phyloP scores from a whole-genome alignment of 1,139 yeast species.

The Nakaseomyces bracarensis region DNA sequence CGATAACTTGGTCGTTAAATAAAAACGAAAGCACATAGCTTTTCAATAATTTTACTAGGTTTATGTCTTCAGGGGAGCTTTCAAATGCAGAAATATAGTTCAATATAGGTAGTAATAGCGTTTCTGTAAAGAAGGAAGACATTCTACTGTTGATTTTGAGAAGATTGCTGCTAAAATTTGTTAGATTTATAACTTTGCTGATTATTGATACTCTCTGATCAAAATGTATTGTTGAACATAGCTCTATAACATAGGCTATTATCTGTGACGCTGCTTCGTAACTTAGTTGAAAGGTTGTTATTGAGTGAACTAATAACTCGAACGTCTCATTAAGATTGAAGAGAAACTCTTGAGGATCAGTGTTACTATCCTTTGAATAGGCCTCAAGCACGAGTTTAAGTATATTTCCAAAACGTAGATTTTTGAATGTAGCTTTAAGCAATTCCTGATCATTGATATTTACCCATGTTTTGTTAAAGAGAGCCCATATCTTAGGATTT shows the following conservation, averaged over 20 bases:
- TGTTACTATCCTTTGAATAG: conserved; percentile 13
- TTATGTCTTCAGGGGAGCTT: background rate
- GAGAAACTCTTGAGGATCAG: conserved; percentile 13
- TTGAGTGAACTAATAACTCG: background rate
- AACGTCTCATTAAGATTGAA: conserved; percentile 13
- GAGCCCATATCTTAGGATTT: conserved; percentile 40
- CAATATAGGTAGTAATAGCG: conserved; percentile 20
- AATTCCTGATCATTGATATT: conserved; percentile 20
- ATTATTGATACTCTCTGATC: conserved; percentile 10
- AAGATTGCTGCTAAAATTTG: conserved; percentile 13
- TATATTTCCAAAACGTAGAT: conserved; percentile 33
- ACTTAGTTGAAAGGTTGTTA: background rate
- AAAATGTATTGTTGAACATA: background rate
- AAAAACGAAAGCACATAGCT: background rate
- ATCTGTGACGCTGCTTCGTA: background rate
- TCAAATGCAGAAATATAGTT: conserved; percentile 15
- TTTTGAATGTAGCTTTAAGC: conserved; percentile 34
- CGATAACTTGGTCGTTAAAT: background rate
- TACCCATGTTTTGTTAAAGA: conserved; percentile 40
- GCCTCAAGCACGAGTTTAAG: conserved; percentile 12
- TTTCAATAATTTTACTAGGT: background rate
- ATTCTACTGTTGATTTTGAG: background rate
- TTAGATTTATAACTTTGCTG: conserved; percentile 17
- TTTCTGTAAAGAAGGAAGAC: background rate
- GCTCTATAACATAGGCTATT: background rate